These are phyloP conservation scores for Rhodomyrtus tomentosa DNA, from an alignment of 345 rosid genomes.

Conservation along the genomic window DNA sequence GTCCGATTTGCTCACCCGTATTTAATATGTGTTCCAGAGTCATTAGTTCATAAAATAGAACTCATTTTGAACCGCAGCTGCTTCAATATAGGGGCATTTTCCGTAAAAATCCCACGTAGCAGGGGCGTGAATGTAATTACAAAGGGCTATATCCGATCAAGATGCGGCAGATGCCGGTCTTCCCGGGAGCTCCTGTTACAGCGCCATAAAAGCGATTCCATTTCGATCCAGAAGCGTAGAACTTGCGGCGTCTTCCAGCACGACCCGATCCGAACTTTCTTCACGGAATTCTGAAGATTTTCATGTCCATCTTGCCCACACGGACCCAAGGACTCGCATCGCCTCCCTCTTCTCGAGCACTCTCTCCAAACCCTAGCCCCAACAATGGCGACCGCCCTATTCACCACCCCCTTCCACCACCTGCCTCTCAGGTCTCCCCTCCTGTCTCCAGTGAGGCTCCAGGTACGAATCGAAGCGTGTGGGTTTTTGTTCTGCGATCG, in stretches of 20 bases:
- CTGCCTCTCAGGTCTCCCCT: constrained; percentile 7
- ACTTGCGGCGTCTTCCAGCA: background rate
- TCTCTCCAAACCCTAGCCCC: constrained; percentile 42
- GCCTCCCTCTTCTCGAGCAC: constrained; percentile 24
- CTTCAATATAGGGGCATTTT: background rate
- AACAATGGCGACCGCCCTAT: constrained; percentile 41
- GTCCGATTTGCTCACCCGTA: too few relatives aligned
- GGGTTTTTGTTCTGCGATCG: background rate
- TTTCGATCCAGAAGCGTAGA: background rate
- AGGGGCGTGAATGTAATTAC: background rate
- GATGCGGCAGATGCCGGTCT: background rate
- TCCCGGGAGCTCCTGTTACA: background rate
- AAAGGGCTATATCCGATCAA: background rate
- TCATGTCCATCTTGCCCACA: constrained; percentile 98
- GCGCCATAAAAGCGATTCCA: background rate
- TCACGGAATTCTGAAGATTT: constrained; percentile 12
- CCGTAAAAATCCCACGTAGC: background rate
- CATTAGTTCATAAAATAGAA: background rate
- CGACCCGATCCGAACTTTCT: background rate
- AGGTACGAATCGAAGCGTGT: background rate
- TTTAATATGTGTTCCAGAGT: rapidly evolving
- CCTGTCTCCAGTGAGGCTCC: background rate
- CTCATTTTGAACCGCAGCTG: background rate
- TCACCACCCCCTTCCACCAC: constrained; percentile 10
- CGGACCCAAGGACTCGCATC: constrained; percentile 43